Conservation (phyloP, 73 alveolate genomes). For the Symbiodinium natans region DNA sequence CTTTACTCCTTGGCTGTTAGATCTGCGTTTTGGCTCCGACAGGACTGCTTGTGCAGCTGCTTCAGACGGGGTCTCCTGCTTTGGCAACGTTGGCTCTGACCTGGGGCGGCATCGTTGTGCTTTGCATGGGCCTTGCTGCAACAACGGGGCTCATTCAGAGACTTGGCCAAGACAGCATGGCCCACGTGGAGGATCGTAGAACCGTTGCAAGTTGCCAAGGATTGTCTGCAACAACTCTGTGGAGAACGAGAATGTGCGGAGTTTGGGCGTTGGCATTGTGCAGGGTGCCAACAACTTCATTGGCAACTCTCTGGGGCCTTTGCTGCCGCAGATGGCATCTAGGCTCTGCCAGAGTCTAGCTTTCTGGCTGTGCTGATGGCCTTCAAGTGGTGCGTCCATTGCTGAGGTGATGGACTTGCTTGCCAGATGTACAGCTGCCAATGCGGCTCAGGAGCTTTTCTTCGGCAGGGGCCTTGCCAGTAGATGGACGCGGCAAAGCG, state of each 20-base stretch:
- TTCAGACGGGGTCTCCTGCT: background rate
- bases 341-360: no score
- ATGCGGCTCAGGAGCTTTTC: background rate
- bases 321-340: slow-evolving; percentile 65
- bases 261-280: slow-evolving; percentile 16
- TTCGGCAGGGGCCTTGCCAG: background rate
- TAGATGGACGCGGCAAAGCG: background rate
- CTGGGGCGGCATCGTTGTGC: slow-evolving; percentile 5
- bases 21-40: background rate
- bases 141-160: slow-evolving; percentile 81
- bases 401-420: background rate
- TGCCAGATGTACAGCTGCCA: background rate
- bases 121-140: slow-evolving; percentile 46
- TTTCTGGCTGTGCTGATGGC: no score
- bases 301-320: slow-evolving; percentile 42
- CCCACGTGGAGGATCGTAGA: background rate
- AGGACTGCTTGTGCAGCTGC: background rate
- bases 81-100: background rate
- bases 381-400: background rate
- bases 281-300: slow-evolving; percentile 53
- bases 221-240: slow-evolving; percentile 84
- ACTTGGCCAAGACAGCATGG: background rate
- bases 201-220: background rate
- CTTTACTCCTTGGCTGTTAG: no score
- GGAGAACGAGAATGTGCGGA: slow-evolving; percentile 62